Percentiles rank a stretch among this genome's conserved stretches.
Conservation (phyloP, 371 early-diverging fungal genomes). For the Umbelopsis sp. region DNA sequence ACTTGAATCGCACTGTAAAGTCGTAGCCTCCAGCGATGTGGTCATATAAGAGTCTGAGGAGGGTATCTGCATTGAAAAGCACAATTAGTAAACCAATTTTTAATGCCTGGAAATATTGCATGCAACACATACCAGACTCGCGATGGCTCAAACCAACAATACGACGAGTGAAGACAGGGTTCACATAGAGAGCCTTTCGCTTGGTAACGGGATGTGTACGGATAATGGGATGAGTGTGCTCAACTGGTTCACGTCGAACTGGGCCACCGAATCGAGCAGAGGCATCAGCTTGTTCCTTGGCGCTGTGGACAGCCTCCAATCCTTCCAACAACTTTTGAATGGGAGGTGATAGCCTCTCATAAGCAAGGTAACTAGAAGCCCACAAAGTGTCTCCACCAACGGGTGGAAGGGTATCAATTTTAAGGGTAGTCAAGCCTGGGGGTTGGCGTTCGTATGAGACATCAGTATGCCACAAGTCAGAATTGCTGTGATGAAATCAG, state of each 20-base stretch:
- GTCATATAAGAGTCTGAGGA: slow-evolving; percentile 57
- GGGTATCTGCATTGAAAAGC: slow-evolving; percentile 27
- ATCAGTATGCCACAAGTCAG: slow-evolving; percentile 59
- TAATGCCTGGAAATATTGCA: background rate
- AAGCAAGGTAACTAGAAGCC: slow-evolving; percentile 62
- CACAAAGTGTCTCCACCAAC: slow-evolving; percentile 67
- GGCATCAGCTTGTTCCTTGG: slow-evolving; percentile 46
- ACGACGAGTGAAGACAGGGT: slow-evolving; percentile 62
- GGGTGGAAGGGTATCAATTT: slow-evolving; percentile 55
- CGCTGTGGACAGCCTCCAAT: slow-evolving; percentile 64
- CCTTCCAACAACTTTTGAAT: slow-evolving; percentile 62
- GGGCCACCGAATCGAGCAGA: slow-evolving; percentile 40
- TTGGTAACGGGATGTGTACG: slow-evolving; percentile 76
- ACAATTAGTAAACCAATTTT: background rate
- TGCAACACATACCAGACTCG: slow-evolving; percentile 40
- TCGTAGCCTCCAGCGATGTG: slow-evolving; percentile 58
- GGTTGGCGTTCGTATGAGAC: slow-evolving; percentile 65
- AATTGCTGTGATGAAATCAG: slow-evolving; percentile 6
- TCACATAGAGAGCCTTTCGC: slow-evolving; percentile 65
- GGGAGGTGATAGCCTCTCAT: slow-evolving; percentile 60
- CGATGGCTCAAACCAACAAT: slow-evolving; percentile 57
- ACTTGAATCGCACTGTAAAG: slow-evolving; percentile 67
- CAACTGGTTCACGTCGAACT: slow-evolving; percentile 49
- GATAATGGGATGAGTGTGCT: slow-evolving; percentile 57
- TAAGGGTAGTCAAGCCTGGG: slow-evolving; percentile 57